Conservation (phyloP, 2,329 filamentous ascomycete species). For the Dryadomyces quercus-mongolicae region DNA sequence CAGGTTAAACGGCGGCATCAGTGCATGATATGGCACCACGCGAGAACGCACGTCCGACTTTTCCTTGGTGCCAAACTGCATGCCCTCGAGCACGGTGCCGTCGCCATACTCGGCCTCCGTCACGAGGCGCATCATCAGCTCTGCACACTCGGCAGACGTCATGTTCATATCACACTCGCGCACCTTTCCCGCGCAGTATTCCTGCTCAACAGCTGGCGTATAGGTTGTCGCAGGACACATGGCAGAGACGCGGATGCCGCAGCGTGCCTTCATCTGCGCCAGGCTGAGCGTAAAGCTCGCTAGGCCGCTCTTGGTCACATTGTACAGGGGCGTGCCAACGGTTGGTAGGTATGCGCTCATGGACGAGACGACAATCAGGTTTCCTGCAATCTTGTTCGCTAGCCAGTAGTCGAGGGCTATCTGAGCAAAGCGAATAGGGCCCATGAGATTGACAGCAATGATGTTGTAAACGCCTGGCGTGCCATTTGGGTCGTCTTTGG, state of each 20-base stretch:
- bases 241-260: constrained; percentile 11
- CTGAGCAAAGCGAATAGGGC: constrained; percentile 16
- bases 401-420: constrained; percentile 20
- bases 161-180: background rate
- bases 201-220: background rate
- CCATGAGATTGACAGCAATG: constrained; percentile 17
- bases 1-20: background rate
- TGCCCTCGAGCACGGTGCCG: background rate
- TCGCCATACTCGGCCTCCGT: background rate
- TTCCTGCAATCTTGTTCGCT: constrained; percentile 13
- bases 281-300: constrained; percentile 12
- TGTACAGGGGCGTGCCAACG: no score
- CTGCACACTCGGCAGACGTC: background rate
- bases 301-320: constrained; percentile 17
- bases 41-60: background rate
- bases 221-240: constrained; percentile 8
- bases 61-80: background rate
- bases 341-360: constrained; percentile 16
- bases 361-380: constrained; percentile 17
- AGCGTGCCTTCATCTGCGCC: constrained; percentile 2
- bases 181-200: background rate
- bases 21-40: background rate
- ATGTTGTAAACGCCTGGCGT: constrained; percentile 13
- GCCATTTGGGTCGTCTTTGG: constrained; percentile 13
- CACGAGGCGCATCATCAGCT: background rate